Conservation (phyloP, 2,329 filamentous ascomycete species). For the Fusarium circinatum region DNA sequence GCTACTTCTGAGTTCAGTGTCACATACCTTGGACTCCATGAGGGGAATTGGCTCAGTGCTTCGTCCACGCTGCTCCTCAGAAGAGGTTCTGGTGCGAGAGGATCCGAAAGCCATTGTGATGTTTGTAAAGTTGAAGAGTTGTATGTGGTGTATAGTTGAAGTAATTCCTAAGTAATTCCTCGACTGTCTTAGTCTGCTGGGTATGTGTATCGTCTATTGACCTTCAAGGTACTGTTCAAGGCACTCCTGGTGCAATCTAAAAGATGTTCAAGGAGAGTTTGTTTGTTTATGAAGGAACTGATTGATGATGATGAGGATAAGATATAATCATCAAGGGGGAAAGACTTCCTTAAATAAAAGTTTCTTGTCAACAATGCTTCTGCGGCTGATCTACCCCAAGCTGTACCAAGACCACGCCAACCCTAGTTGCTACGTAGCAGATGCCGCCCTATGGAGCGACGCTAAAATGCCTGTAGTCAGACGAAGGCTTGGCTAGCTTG, state of each 20-base stretch:
- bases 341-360: conserved; percentile 34
- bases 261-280: conserved; percentile 38
- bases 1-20: conserved; percentile 15
- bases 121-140: background rate
- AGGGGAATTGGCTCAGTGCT: conserved; percentile 39
- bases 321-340: conserved; percentile 2
- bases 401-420: conserved; percentile 3
- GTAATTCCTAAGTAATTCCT: background rate
- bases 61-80: conserved; percentile 36
- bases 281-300: conserved; percentile 17
- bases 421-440: conserved; percentile 27
- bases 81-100: conserved; percentile 26
- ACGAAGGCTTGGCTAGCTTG: conserved; percentile 30
- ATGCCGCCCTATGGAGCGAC: conserved; percentile 29
- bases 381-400: conserved; percentile 20
- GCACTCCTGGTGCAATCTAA: conserved; percentile 39
- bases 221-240: conserved; percentile 27
- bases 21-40: conserved; percentile 41
- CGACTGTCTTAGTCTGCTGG: background rate
- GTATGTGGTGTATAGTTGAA: background rate
- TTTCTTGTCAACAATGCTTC: background rate
- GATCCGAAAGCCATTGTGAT: conserved; percentile 29
- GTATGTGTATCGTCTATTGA: conserved; percentile 28
- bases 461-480: conserved; percentile 33
- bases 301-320: conserved; percentile 5